Evolutionary conservation across 1,139 yeast species (phyloP), one percentile per base, ranked within the genome.

Genomic region (Saccharomyces hybrid): DNA sequence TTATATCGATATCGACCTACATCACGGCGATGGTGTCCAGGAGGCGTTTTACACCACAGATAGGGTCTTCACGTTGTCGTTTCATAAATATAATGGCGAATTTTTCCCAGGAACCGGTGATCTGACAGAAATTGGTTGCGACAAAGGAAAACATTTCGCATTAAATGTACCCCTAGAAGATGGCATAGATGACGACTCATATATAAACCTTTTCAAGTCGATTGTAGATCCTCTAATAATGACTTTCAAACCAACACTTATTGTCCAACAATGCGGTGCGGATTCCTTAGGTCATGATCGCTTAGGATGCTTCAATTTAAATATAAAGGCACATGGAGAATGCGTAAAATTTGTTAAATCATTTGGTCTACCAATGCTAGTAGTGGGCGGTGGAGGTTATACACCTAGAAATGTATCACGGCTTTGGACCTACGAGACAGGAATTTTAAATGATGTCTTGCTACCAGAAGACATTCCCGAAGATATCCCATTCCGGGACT

Each of bases 11-110:
- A 91, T 91, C 54, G 99, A 93, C 70, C 81, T 93, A 27, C 99
- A 93, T 70, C 99, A 93, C 68, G 99, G 99, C 26, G 99, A 93
- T 69, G 99, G 98, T 53, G 99, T 93, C 1, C 97, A 93, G 69
- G 98, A 93, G 70, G 98, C 98, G 1, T 93, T 93, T 64, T 90
- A 91, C 69, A 83, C 95, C 42, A 88, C 97, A 1, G 98, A 93
- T 70, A 75, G 99, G 56, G 99, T 93, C 28, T 88, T 90, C 95
- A 91, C 98, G 0, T 84, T 88, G 49, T 87, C 96, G 23, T 89
- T 93, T 73, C 99, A 93, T 74, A 93, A 93, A 70, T 93, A 88
- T 69, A 86, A 88, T 66, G 98, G 98, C 5, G 95, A 88, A 69
- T 93, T 89, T 68, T 93, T 93, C 77, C 99, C 98, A 0, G 98